A percentile compares a stretch with the other conserved stretches of the same genome.
These are phyloP conservation scores for Candida lessepsii DNA, from an alignment of 805 yeast species.

Conservation along the genomic window DNA sequence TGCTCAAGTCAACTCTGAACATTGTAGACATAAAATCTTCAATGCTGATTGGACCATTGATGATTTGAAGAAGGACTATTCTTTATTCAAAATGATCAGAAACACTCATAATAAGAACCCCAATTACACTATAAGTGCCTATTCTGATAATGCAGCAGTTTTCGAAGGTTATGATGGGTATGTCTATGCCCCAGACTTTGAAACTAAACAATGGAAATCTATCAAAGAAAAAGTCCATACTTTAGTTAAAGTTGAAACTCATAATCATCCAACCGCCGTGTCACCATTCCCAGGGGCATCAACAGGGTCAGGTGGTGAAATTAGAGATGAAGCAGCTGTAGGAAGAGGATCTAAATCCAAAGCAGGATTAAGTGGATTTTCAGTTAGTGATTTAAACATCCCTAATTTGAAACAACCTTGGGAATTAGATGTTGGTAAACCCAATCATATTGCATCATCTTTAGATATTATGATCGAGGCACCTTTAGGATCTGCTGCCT, in stretches of 20 bases:
- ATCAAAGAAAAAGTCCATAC: conserved; percentile 80
- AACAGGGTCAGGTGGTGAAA: conserved; percentile 99
- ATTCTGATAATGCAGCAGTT: conserved; percentile 97
- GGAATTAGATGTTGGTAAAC: conserved; percentile 90
- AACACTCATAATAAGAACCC: conserved; percentile 84
- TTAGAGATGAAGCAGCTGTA: conserved; percentile 99
- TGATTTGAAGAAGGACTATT: conserved; percentile 65
- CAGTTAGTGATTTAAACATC: conserved; percentile 85
- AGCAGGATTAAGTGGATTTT: conserved; percentile 92
- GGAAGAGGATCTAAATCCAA: conserved; percentile 98
- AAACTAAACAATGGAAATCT: conserved; percentile 70
- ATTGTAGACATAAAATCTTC: conserved; percentile 98
- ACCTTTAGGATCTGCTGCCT: conserved; percentile 96
- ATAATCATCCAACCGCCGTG: conserved; percentile 98
- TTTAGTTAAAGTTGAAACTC: conserved; percentile 95
- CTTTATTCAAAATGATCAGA: conserved; percentile 92
- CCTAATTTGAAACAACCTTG: conserved; percentile 90
- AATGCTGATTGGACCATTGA: conserved; percentile 98
- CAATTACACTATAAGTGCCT: conserved; percentile 85
- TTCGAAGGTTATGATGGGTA: conserved; percentile 80
- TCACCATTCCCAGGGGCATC: conserved; percentile 99
- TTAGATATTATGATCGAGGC: conserved; percentile 96
- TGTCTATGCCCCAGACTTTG: conserved; percentile 74
- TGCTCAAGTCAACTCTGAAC: conserved; percentile 99
- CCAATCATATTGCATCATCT: conserved; percentile 88